Base-by-base conservation (phyloP, 805 yeast species). In the Saccharomyces kudriavzevii region DNA sequence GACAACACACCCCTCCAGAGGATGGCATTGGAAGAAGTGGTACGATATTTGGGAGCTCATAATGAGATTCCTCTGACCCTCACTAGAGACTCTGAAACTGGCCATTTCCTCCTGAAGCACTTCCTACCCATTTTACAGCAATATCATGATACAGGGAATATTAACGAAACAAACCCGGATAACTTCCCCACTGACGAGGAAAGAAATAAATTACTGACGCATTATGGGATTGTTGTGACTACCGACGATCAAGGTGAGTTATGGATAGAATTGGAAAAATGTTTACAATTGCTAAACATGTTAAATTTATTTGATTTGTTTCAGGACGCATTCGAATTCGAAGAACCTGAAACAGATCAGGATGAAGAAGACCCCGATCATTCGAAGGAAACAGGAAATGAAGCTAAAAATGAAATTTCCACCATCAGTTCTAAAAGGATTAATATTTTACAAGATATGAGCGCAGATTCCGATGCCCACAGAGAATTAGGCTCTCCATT, bases 241-340 rank as follows among this genome's bases (percentile, higher is more conserved):
- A 64, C 66, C 8, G 64, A 64, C 51, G 54, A 54, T 8, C 58
- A 55, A 20, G 68, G 66, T 11, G 57, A 59, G 14, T 60, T 62
- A 56, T 66, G 70, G 71, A 66, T 67, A 29, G 61, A 67, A 9
- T 52, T 58, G 4, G 66, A 60, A 5, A 66, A 67, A 51, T 64
- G 67, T 3, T 49, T 49, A 22, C 58, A 63, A 30, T 29, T 65
- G 26, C 47, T 65, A 47, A 55, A 58, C n/a, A 45, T 56, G 49
- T 50, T 64, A 20, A 52, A 58, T n/a, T 8, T 66, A 10, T 54
- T 51, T 10, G 56, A 58, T 24, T 27, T 57, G 40, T 65, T 63
- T 29, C 53, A 56, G 28, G 59, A 55, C 8, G 55, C 52, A 26
- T 59, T 64, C 40, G 59, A 51, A 40, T 47, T 13, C 50, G n/a